Evolutionary conservation across 2,329 filamentous ascomycete species (phyloP).

Genomic region (Graphilbum sp.): DNA sequence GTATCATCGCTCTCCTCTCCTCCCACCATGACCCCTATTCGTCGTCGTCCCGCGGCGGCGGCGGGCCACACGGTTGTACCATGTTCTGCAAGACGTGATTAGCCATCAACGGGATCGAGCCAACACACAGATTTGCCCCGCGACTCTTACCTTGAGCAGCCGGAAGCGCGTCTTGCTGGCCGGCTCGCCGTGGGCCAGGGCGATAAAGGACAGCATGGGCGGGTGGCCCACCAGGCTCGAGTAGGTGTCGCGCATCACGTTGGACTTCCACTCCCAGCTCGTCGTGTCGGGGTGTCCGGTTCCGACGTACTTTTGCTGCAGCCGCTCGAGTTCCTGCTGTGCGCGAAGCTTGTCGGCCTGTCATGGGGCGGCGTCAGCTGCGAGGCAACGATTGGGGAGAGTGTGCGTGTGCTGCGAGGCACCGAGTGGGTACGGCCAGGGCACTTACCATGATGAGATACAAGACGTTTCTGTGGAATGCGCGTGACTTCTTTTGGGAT

Average conservation of each 20-base stretch:
- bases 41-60: not conserved
- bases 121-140: constrained; percentile 10
- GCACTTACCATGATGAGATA: constrained; percentile 8
- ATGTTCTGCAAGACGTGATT: constrained; percentile 36
- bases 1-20: too few relatives aligned
- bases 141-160: constrained; percentile 49
- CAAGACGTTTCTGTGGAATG: too few relatives aligned
- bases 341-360: constrained; percentile 95
- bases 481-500: too few relatives aligned
- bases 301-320: constrained; percentile 90
- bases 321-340: constrained; percentile 91
- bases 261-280: constrained; percentile 93
- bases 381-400: too few relatives aligned
- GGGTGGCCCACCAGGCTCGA: constrained; percentile 81
- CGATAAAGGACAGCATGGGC: constrained; percentile 74
- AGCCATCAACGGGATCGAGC: not conserved
- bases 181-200: constrained; percentile 74
- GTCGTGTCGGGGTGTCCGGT: constrained; percentile 95
- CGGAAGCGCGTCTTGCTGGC: constrained; percentile 62
- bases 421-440: not conserved
- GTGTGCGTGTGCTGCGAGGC: too few relatives aligned
- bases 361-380: too few relatives aligned
- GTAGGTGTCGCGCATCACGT: constrained; percentile 88
- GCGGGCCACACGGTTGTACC: constrained; percentile 26
- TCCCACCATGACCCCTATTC: too few relatives aligned